Base-by-base conservation (phyloP, 116 monocot genomes). In the Zostera marina region DNA sequence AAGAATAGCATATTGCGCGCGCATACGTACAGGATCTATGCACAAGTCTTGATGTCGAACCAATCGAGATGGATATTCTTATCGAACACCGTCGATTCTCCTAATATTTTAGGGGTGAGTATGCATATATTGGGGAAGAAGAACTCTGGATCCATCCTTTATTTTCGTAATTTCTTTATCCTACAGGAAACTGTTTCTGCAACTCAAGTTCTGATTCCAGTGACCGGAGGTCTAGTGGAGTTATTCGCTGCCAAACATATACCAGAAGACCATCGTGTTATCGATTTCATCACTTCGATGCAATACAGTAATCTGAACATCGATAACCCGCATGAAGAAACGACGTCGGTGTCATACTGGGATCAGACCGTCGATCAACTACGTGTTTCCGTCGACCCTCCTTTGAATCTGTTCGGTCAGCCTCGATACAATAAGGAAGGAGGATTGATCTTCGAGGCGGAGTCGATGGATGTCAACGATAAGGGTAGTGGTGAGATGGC, bases 21-120 rank as follows among this genome's bases (percentile, higher is more conserved):
- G 15, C 14, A 41, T 38, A 6, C 11, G 8, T 61, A 23, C 73
- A 85, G 85, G 66, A 53, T 82, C 14, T 72, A 80, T 55, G 85
- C 79, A 24, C 72, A 84, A 59, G 79, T 69, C 10, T 66, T 91
- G 72, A 22, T 91, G 42, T 80, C 85, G 21, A 82, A 82, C 55
- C 72, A 73, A 23, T 73, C 79, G 14, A 66, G 68, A 42, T 91
- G 91, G 91, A 71, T 68, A 19, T 65, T 63, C 56, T 63, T 52
- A 39, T 23, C 58, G 52, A 57, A 61, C 15, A 22, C 47, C 47
- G 13, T 38, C 13, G 56, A 73, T 21, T 67, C 67, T 11, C 15
- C 26, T 2, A 53, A 42, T 15, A 32, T 32, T 32, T 52, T 71
- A 24, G 53, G 58, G 9, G 75, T 80, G 23, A 53, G 54, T 40